These are phyloP conservation scores for Paecilomyces niveus DNA, from an alignment of 2,329 filamentous ascomycete genomes.

Conservation along the genomic window DNA sequence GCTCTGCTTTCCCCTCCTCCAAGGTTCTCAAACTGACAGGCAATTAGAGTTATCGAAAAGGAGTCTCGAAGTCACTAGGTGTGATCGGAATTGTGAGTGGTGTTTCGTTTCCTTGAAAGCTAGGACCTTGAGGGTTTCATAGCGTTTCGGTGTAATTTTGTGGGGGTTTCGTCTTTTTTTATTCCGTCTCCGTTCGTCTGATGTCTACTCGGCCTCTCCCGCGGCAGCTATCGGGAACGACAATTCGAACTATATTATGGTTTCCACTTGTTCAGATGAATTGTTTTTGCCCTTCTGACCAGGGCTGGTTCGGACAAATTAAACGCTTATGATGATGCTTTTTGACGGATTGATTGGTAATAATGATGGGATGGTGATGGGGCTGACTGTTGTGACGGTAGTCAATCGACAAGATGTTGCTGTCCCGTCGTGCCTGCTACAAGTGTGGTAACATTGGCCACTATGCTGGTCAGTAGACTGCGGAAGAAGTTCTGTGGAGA, in stretches of 20 bases:
- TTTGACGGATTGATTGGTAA: neutral
- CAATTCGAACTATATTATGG: neutral
- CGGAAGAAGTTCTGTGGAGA: conserved; percentile 44
- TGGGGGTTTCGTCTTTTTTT: neutral
- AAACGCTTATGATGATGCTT: neutral
- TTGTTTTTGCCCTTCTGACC: neutral
- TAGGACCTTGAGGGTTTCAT: neutral
- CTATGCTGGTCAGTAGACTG: conserved; percentile 41
- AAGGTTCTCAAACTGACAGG: conserved; percentile 15
- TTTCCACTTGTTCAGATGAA: neutral
- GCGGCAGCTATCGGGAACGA: neutral
- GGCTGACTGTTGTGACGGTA: neutral
- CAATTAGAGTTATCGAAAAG: neutral
- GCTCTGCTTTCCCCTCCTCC: conserved; percentile 15
- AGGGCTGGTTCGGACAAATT: neutral
- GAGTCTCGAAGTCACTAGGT: neutral
- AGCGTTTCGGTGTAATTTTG: neutral
- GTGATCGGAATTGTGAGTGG: neutral
- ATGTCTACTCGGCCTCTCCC: neutral
- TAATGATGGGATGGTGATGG: neutral
- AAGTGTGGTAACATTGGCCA: conserved; percentile 73
- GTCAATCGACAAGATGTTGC: conserved; percentile 55
- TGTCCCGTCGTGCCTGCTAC: conserved; percentile 77
- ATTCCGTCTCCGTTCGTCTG: neutral
- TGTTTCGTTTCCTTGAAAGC: neutral